Evolutionary conservation across 1,284 basidiomycete species (phyloP).

Genomic region (Meira miltonrushii): DNA sequence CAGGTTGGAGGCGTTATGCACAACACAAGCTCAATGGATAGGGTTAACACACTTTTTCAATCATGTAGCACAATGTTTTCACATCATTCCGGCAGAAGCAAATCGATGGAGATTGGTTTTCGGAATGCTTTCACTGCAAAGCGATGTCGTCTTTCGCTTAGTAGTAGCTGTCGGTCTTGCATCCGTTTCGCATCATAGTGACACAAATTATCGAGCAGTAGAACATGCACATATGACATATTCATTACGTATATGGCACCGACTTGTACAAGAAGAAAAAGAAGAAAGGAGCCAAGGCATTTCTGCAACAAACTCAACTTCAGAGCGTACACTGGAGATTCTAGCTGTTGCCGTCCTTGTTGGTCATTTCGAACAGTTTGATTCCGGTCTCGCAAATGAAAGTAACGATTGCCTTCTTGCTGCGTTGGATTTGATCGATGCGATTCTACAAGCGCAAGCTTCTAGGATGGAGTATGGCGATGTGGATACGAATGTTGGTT

Average conservation of each 20-base stretch:
- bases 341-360: neutral
- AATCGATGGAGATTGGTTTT: constrained; percentile 1
- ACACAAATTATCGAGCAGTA: neutral
- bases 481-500: neutral
- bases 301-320: neutral
- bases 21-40: neutral
- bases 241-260: neutral
- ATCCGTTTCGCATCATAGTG: neutral
- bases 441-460: neutral
- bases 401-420: neutral
- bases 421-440: neutral
- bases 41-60: constrained; percentile 1
- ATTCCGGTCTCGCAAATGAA: neutral
- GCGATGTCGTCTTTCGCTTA: neutral
- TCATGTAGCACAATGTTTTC: constrained; percentile 2
- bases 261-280: neutral
- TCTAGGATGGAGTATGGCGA: neutral
- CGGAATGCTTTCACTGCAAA: neutral
- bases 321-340: neutral
- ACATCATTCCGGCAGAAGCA: neutral
- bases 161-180: neutral
- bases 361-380: constrained; percentile 6
- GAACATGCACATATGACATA: neutral
- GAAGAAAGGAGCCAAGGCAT: neutral
- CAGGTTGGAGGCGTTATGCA: neutral